Percentiles rank a stretch among this genome's conserved stretches.
These are phyloP conservation scores for Eimeria acervulina DNA, from an alignment of 169 alveolate genomes.

Conservation along the genomic window DNA sequence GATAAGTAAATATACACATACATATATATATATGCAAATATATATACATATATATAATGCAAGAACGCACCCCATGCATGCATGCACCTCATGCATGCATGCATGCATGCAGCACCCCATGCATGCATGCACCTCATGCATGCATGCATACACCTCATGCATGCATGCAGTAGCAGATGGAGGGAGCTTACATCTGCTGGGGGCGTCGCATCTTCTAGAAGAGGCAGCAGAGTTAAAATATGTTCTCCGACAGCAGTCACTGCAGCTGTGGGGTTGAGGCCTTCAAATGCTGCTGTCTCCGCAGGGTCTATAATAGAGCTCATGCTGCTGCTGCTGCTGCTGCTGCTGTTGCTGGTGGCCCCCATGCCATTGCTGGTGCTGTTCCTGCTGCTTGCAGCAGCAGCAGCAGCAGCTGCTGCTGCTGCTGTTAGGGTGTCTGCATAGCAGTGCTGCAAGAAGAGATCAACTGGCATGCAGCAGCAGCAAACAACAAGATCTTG, in stretches of 20 bases:
- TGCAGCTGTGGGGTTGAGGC: neutral
- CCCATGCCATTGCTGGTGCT: neutral
- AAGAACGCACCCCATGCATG: no score
- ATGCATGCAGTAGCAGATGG: neutral
- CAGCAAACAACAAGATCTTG: constrained; percentile 39
- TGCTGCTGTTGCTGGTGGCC: neutral
- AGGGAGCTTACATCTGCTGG: constrained; percentile 23
- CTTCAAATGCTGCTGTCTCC: neutral
- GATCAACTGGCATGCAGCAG: constrained; percentile 31
- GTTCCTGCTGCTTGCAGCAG: neutral
- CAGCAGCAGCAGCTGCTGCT: constrained; percentile 48
- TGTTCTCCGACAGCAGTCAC: constrained; percentile 31
- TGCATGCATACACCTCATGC: no score
- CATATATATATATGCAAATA: no score
- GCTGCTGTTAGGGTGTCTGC: constrained; percentile 4
- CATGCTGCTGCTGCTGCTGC: no score
- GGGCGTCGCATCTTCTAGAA: constrained; percentile 24
- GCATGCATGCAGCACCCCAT: no score
- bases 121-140: no score
- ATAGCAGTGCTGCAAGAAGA: constrained; percentile 34
- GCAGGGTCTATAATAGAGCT: neutral
- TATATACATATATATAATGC: no score
- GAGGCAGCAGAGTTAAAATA: constrained; percentile 23
- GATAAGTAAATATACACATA: no score
- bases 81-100: neutral